Percentiles rank a stretch among this genome's conserved stretches.
phyloP scores from a whole-genome alignment of 768 basidiomycete species.

The Jaapia argillacea region DNA sequence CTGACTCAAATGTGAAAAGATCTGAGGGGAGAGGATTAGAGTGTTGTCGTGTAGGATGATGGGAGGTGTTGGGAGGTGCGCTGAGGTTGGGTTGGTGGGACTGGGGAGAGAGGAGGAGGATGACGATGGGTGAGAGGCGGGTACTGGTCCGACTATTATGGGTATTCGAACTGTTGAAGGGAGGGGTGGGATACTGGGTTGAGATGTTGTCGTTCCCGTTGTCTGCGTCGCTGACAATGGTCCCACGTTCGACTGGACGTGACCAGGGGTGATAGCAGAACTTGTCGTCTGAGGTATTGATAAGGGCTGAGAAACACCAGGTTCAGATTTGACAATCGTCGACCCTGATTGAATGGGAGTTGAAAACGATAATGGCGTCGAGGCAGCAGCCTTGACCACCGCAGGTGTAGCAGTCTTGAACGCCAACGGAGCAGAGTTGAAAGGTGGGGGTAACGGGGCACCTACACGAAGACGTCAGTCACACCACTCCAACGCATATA shows the following conservation, averaged over 20 bases:
- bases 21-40: slow-evolving; percentile 74
- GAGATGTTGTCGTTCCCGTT: slow-evolving; percentile 5
- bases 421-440: slow-evolving; percentile 54
- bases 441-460: slow-evolving; percentile 52
- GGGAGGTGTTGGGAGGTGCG: slow-evolving; percentile 29
- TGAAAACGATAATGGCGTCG: background rate
- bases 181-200: slow-evolving; percentile 13
- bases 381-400: slow-evolving; percentile 2
- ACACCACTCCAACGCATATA: slow-evolving; percentile 57
- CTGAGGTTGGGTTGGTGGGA: slow-evolving; percentile 28
- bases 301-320: slow-evolving; percentile 3
- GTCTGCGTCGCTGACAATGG: background rate
- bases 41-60: slow-evolving; percentile 82
- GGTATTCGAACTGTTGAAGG: slow-evolving; percentile 53
- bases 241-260: background rate
- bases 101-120: slow-evolving; percentile 29
- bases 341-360: slow-evolving; percentile 5
- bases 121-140: slow-evolving; percentile 46
- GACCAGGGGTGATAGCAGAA: slow-evolving; percentile 4
- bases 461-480: slow-evolving; percentile 54
- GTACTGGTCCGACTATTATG: slow-evolving; percentile 68
- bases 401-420: slow-evolving; percentile 27
- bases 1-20: slow-evolving; percentile 69
- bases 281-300: slow-evolving; percentile 7
- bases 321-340: slow-evolving; percentile 15